Conservation (phyloP, 352 stramenopile species). For the Globisporangium polare region DNA sequence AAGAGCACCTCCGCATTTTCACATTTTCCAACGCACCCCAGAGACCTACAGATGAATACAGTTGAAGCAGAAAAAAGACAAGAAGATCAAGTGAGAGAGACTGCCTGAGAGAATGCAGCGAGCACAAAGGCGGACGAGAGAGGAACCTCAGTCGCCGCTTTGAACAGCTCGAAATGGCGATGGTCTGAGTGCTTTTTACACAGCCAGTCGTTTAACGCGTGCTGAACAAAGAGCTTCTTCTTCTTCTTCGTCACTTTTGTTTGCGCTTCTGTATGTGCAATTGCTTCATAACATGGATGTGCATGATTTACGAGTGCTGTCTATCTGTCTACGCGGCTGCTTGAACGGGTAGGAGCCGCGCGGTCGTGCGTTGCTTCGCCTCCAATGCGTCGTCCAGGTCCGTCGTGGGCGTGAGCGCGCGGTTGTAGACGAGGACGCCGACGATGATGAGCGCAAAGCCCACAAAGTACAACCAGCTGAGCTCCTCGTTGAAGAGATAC, state of each 20-base stretch:
- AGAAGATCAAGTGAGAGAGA: slow-evolving; percentile 2
- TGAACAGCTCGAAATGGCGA: neutral
- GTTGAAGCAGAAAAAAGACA: slow-evolving; percentile 8
- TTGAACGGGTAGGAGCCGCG: slow-evolving; percentile 9
- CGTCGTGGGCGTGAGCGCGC: slow-evolving; percentile 35
- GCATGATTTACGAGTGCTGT: neutral
- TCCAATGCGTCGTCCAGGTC: slow-evolving; percentile 31
- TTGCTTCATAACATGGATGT: neutral
- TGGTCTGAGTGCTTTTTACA: neutral
- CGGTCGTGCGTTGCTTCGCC: slow-evolving; percentile 25
- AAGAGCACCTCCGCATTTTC: slow-evolving; percentile 7
- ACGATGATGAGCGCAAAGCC: slow-evolving; percentile 77
- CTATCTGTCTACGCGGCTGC: neutral
- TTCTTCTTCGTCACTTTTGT: slow-evolving; percentile 3
- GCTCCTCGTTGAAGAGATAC: slow-evolving; percentile 83
- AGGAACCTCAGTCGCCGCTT: neutral
- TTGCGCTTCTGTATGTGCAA: neutral
- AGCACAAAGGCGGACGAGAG: neutral
- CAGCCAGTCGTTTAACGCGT: neutral
- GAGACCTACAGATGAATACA: slow-evolving; percentile 18
- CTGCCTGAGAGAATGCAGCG: slow-evolving; percentile 4
- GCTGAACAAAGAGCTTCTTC: slow-evolving; percentile 12
- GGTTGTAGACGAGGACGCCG: slow-evolving; percentile 77
- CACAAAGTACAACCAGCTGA: slow-evolving; percentile 86
- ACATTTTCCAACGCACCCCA: slow-evolving; percentile 9